Percentiles rank a stretch among this genome's conserved stretches.
phyloP scores from a whole-genome alignment of 768 basidiomycete species.

The Calocybe gangraenosa region DNA sequence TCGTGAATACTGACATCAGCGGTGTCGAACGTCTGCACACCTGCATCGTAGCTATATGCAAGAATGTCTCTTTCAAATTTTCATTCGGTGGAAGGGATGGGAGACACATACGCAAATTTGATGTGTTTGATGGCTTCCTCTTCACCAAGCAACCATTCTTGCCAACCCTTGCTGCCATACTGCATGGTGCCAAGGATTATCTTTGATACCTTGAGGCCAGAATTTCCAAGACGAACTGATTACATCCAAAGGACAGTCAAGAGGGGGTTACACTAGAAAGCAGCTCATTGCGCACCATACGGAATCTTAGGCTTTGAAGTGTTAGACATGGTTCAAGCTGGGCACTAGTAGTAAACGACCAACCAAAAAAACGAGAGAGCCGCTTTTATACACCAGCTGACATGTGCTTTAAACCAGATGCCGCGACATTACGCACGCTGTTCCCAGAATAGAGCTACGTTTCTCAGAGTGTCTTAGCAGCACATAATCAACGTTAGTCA shows the following conservation, averaged over 20 bases:
- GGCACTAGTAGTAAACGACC: too few relatives aligned
- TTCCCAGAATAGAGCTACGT: too few relatives aligned
- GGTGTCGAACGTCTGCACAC: conserved; percentile 61
- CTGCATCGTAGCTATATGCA: conserved; percentile 47
- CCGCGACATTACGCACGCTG: too few relatives aligned
- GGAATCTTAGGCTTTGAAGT: conserved; percentile 15
- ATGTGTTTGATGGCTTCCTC: conserved; percentile 47
- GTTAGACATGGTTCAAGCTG: neutral
- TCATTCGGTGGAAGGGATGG: neutral
- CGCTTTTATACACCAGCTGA: too few relatives aligned
- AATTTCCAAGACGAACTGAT: conserved; percentile 43
- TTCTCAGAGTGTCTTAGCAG: too few relatives aligned
- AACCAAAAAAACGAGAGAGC: neutral
- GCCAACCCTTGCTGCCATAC: conserved; percentile 53
- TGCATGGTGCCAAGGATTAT: conserved; percentile 63
- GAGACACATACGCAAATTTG: conserved; percentile 35
- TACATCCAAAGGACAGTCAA: conserved; percentile 1
- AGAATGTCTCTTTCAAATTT: neutral
- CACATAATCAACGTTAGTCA: neutral
- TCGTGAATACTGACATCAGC: conserved; percentile 22
- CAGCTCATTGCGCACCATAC: conserved; percentile 22
- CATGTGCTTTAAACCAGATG: too few relatives aligned
- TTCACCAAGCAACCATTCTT: conserved; percentile 40
- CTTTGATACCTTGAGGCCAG: conserved; percentile 60
- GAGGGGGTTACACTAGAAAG: too few relatives aligned